A percentile compares a stretch with the other conserved stretches of the same genome.
These are phyloP conservation scores for Dipteronia sinensis DNA, from an alignment of 345 rosid species.

Conservation along the genomic window DNA sequence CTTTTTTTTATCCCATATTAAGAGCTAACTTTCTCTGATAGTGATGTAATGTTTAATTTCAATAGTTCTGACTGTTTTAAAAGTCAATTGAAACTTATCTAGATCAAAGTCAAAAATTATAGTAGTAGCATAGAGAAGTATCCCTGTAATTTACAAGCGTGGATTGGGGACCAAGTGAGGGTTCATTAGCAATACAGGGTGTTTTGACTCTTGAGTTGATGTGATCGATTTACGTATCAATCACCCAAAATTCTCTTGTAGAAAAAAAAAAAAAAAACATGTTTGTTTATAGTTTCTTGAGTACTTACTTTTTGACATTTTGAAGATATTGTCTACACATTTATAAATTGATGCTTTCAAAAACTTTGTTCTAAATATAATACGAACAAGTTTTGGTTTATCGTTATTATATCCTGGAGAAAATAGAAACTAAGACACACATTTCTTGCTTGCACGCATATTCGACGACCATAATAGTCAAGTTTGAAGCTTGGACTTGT, in stretches of 20 bases:
- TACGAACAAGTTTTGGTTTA: background rate
- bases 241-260: background rate
- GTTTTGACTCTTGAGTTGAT: background rate
- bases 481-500: background rate
- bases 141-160: background rate
- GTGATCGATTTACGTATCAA: background rate
- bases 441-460: conserved; percentile 5
- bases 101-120: too few species aligned
- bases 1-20: too few species aligned
- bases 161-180: background rate
- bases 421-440: background rate
- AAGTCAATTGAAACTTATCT: too few species aligned
- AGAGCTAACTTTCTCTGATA: too few species aligned
- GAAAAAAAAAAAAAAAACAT: too few species aligned
- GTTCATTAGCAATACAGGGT: background rate
- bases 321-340: background rate
- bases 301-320: background rate
- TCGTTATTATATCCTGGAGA: background rate
- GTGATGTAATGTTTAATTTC: too few species aligned
- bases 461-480: background rate
- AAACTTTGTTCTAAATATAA: too few species aligned
- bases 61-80: too few species aligned
- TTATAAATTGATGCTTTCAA: too few species aligned
- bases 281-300: background rate
- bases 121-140: background rate